Conservation (phyloP, 176 grass and related monocot genomes). For the Oryza meyeriana region DNA sequence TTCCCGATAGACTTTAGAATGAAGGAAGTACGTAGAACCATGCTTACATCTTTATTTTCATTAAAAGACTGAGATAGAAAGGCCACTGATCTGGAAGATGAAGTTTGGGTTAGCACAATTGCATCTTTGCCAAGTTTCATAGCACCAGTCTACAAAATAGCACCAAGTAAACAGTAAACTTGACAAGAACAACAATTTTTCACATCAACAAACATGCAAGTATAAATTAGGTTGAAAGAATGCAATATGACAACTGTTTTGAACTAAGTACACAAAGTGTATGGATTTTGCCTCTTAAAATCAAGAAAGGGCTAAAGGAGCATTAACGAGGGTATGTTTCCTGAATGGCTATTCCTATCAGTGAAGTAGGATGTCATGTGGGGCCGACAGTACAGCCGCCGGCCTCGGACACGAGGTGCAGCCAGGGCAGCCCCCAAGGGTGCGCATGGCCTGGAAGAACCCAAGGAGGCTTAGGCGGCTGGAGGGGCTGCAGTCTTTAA, state of each 20-base stretch:
- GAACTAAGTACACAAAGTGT: neutral
- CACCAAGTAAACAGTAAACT: neutral
- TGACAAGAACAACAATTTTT: neutral
- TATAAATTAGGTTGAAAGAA: neutral
- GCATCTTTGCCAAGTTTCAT: slow-evolving; percentile 95
- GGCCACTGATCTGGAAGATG: slow-evolving; percentile 67
- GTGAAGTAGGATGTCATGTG: too few relatives aligned
- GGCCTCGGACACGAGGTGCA: too few relatives aligned
- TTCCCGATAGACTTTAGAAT: neutral
- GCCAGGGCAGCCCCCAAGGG: too few relatives aligned
- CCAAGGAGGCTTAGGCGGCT: too few relatives aligned
- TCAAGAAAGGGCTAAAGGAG: neutral
- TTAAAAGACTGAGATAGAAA: slow-evolving; percentile 89
- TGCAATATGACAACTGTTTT: neutral
- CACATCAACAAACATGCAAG: neutral
- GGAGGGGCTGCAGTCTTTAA: too few relatives aligned
- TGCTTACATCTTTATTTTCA: slow-evolving; percentile 66
- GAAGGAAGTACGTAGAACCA: neutral
- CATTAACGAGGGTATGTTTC: neutral
- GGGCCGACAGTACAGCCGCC: too few relatives aligned
- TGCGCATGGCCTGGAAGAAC: too few relatives aligned
- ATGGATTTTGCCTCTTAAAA: slow-evolving; percentile 18
- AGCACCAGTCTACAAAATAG: slow-evolving; percentile 70
- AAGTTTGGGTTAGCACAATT: slow-evolving; percentile 85
- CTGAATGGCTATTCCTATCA: neutral